Conservation (phyloP, 83 land plant species). For the Diphasiastrum complanatum region DNA sequence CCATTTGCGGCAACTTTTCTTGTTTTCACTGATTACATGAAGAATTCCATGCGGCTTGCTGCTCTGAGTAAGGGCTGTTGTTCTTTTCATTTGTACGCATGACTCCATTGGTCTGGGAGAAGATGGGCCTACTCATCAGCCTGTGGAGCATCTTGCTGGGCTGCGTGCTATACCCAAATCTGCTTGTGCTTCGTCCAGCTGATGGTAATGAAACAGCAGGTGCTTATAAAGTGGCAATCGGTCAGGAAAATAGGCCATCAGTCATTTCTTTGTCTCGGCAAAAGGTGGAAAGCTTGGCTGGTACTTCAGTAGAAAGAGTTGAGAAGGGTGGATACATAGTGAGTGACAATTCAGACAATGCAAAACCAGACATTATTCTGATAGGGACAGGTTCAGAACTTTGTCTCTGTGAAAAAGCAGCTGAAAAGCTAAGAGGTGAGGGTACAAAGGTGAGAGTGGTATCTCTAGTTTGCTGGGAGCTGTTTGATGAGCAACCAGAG, state of each 20-base stretch:
- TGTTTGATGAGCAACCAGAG: conserved; percentile 43
- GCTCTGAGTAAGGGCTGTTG: conserved; percentile 66
- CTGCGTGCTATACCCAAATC: conserved; percentile 69
- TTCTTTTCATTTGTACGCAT: conserved; percentile 69
- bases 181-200: conserved; percentile 70
- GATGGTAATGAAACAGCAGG: conserved; percentile 80
- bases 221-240: conserved; percentile 56
- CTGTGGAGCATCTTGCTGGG: conserved; percentile 73
- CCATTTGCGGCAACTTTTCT: conserved; percentile 85
- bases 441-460: conserved; percentile 58
- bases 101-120: conserved; percentile 91
- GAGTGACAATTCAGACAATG: conserved; percentile 46
- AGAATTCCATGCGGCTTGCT: conserved; percentile 68
- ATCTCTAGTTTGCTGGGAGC: conserved; percentile 67
- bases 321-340: conserved; percentile 63
- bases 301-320: conserved; percentile 56
- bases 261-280: conserved; percentile 69
- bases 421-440: conserved; percentile 37
- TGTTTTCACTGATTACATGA: conserved; percentile 88
- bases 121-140: conserved; percentile 93
- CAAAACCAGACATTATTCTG: conserved; percentile 50
- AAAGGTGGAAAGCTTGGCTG: conserved; percentile 55
- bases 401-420: conserved; percentile 49
- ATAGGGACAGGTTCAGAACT: conserved; percentile 73
- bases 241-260: conserved; percentile 45